A percentile compares a stretch with the other conserved stretches of the same genome.
Evolutionary conservation across 2,329 filamentous ascomycete species (phyloP).

Genomic region (Pestalotiopsis sp.): DNA sequence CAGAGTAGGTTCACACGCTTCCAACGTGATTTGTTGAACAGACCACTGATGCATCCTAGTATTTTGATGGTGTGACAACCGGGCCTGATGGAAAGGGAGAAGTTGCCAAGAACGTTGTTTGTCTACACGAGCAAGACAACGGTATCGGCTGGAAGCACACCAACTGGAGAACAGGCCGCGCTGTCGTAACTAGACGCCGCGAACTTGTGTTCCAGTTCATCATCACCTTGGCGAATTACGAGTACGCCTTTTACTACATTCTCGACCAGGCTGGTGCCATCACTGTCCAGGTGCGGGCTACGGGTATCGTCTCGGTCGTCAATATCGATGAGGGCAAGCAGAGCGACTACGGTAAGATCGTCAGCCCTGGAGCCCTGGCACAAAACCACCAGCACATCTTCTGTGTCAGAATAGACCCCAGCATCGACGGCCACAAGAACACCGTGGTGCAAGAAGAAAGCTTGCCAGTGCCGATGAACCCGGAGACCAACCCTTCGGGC

Average conservation of each 20-base stretch:
- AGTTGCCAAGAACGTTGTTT: constrained; percentile 61
- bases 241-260: constrained; percentile 51
- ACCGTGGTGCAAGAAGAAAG: constrained; percentile 44
- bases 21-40: not conserved
- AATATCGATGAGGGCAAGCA: constrained; percentile 56
- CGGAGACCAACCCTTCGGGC: constrained; percentile 22
- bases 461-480: constrained; percentile 10
- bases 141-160: constrained; percentile 75
- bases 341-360: constrained; percentile 61
- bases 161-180: constrained; percentile 66
- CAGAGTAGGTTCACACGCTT: not conserved
- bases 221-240: constrained; percentile 72
- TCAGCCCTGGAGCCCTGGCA: constrained; percentile 65
- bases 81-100: constrained; percentile 55
- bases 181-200: constrained; percentile 61
- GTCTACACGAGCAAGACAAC: constrained; percentile 71
- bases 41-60: constrained; percentile 37
- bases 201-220: constrained; percentile 71
- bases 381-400: constrained; percentile 76
- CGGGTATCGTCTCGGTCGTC: constrained; percentile 18
- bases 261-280: constrained; percentile 58
- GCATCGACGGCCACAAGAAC: constrained; percentile 58
- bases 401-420: constrained; percentile 65
- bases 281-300: constrained; percentile 38
- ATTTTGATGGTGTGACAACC: constrained; percentile 60